Conservation (phyloP, 2,329 filamentous ascomycete genomes). For the Trichoderma sp. region DNA sequence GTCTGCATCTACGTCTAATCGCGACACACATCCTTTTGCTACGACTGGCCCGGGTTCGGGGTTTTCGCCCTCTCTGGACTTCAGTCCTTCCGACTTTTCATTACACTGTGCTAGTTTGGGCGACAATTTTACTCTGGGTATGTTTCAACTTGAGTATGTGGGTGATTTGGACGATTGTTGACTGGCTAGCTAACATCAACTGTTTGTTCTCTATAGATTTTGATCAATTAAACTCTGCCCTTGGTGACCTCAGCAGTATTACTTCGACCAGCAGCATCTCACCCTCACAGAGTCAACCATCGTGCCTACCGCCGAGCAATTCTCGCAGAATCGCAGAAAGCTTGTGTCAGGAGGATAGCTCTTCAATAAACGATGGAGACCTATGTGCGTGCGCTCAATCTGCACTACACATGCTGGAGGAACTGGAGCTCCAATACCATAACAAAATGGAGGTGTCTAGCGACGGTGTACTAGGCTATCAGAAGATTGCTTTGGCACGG, state of each 20-base stretch:
- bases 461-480: background rate
- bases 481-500: background rate
- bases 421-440: background rate
- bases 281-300: background rate
- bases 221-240: background rate
- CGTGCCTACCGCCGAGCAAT: background rate
- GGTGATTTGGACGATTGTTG: background rate
- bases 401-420: slow-evolving; percentile 4
- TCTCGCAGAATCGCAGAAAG: background rate
- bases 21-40: background rate
- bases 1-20: background rate
- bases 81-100: background rate
- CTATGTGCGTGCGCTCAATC: background rate
- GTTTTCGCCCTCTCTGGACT: background rate
- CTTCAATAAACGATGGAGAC: background rate
- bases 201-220: background rate
- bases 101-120: background rate
- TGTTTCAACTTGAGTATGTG: background rate
- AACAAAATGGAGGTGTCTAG: background rate
- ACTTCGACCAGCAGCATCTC: slow-evolving; percentile 1
- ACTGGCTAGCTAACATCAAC: background rate
- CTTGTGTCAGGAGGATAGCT: background rate
- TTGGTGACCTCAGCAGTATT: background rate
- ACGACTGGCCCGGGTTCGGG: background rate
- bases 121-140: background rate